Percentiles rank a stretch among this genome's conserved stretches.
Conservation (phyloP, 2,329 filamentous ascomycete species). For the Aschersonia sp. region DNA sequence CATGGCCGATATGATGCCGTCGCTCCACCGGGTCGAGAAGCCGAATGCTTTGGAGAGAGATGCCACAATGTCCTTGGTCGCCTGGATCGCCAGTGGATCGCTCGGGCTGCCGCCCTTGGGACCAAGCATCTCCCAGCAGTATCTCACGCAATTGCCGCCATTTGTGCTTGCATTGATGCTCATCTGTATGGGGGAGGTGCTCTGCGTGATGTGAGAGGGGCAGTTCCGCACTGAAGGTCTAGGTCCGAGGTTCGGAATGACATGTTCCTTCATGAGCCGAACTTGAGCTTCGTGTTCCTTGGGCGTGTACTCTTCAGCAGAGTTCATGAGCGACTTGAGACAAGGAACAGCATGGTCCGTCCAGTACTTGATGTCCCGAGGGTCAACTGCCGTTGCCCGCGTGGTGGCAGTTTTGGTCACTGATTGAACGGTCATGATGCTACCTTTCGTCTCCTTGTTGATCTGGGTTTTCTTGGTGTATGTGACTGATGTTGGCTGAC, state of each 20-base stretch:
- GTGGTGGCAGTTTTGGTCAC: background rate
- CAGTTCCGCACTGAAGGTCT: constrained; percentile 2
- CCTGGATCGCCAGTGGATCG: constrained; percentile 5
- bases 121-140: constrained; percentile 6
- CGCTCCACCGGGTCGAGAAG: constrained; percentile 4
- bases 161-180: constrained; percentile 4
- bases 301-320: constrained; percentile 2
- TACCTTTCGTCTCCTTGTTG: background rate
- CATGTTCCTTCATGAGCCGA: background rate
- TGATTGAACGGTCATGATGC: background rate
- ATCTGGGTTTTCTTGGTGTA: too few species aligned
- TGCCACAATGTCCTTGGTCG: constrained; percentile 1
- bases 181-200: constrained; percentile 3
- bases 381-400: background rate
- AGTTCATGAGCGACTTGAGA: constrained; percentile 3
- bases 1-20: constrained; percentile 1
- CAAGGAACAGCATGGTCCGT: background rate
- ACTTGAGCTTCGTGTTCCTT: constrained; percentile 4
- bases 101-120: constrained; percentile 1
- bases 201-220: constrained; percentile 3
- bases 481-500: too few species aligned
- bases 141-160: constrained; percentile 2
- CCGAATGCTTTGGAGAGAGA: constrained; percentile 1
- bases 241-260: constrained; percentile 5
- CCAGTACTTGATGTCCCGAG: constrained; percentile 4